These are phyloP conservation scores for Ophiorrhiza pumila DNA, from an alignment of 257 asterid species.

Conservation along the genomic window DNA sequence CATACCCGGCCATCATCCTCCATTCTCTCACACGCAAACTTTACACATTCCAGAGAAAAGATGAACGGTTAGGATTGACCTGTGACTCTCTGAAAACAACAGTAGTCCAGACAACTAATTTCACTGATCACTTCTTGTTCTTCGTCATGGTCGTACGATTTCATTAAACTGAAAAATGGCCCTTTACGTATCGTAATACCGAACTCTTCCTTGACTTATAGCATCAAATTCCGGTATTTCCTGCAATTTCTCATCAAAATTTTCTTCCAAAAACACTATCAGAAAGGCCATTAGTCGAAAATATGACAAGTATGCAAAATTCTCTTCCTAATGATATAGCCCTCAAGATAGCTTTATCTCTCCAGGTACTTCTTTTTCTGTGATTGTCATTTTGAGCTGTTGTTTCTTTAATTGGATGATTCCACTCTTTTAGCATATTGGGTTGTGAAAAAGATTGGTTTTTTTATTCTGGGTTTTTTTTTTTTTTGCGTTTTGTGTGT, in stretches of 20 bases:
- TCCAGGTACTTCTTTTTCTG: constrained; percentile 36
- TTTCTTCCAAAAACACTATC: not conserved
- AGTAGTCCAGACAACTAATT: no score
- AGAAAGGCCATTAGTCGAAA: not conserved
- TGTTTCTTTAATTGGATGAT: constrained; percentile 7
- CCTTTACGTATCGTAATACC: not conserved
- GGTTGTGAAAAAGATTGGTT: constrained; percentile 23
- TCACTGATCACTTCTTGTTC: not conserved
- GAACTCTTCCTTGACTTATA: not conserved
- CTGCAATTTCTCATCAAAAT: not conserved
- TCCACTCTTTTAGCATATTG: constrained; percentile 16
- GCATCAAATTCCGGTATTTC: not conserved
- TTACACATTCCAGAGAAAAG: no score
- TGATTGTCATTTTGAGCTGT: not conserved
- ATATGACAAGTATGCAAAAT: constrained; percentile 24
- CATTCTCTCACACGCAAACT: no score
- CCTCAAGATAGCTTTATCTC: constrained; percentile 68
- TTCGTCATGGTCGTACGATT: not conserved
- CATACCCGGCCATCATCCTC: no score
- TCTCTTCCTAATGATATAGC: constrained; percentile 69
- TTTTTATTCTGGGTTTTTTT: not conserved
- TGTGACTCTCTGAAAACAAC: not conserved
- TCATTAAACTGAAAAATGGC: not conserved
- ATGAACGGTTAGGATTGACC: no score
- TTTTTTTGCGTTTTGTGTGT: not conserved